phyloP scores from a whole-genome alignment of 805 yeast genomes.

The Wickerhamomyces pijperi region DNA sequence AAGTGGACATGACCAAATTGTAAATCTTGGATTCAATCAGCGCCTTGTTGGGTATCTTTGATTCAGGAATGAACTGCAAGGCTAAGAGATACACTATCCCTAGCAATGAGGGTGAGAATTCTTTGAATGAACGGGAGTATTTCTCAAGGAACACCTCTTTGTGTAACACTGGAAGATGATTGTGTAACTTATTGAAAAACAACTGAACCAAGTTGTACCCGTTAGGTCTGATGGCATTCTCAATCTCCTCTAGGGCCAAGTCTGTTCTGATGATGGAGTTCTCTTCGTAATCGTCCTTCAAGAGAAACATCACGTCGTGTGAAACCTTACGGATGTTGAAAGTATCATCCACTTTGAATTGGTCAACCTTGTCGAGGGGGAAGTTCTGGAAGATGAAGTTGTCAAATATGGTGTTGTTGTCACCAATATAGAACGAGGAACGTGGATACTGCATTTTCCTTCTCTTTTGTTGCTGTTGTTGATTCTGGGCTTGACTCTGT shows the following conservation, averaged over 20 bases:
- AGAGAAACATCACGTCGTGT: constrained; percentile 59
- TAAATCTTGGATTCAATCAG: constrained; percentile 13
- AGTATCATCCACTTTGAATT: constrained; percentile 58
- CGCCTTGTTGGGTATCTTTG: constrained; percentile 65
- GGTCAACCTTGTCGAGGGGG: constrained; percentile 62
- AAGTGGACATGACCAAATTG: constrained; percentile 25
- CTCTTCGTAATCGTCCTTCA: constrained; percentile 72
- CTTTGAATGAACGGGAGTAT: constrained; percentile 82
- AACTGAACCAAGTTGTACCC: constrained; percentile 73
- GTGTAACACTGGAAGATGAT: constrained; percentile 84
- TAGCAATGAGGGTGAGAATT: constrained; percentile 79
- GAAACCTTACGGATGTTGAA: constrained; percentile 73
- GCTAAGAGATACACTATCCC: constrained; percentile 89
- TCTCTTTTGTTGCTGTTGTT: constrained; percentile 7
- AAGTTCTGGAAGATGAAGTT: constrained; percentile 54
- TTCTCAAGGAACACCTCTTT: constrained; percentile 87
- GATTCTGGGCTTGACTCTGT: constrained; percentile 4
- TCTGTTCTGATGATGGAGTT: constrained; percentile 59
- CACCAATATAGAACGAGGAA: constrained; percentile 77
- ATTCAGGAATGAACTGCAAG: constrained; percentile 91
- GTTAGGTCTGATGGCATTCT: constrained; percentile 80
- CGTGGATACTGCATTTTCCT: constrained; percentile 63
- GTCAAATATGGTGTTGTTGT: constrained; percentile 75
- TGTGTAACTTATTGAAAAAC: constrained; percentile 80
- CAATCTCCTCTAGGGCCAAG: constrained; percentile 73